phyloP scores from a whole-genome alignment of 2,329 filamentous ascomycete genomes.

The Pyrenophora teres region DNA sequence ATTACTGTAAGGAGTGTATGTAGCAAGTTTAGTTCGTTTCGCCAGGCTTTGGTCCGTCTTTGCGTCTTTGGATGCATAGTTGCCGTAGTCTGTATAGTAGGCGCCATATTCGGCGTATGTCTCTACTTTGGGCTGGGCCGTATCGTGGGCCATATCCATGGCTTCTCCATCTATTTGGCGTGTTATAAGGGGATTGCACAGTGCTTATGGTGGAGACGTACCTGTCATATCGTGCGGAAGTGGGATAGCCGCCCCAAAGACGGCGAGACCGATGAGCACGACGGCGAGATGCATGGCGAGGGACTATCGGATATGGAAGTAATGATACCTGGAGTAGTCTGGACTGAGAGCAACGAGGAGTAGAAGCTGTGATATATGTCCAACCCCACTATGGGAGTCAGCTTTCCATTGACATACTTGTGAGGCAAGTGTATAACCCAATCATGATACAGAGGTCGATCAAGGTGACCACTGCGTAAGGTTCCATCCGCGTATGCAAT shows the following conservation, averaged over 20 bases:
- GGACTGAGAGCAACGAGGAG: not conserved
- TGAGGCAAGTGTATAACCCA: not conserved
- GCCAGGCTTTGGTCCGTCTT: not conserved
- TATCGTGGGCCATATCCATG: constrained; percentile 1
- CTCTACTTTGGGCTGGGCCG: not conserved
- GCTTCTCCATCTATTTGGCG: too few species aligned
- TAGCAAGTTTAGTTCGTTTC: not conserved
- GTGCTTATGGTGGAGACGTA: too few species aligned
- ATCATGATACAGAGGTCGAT: not conserved
- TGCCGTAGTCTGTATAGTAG: constrained; percentile 2
- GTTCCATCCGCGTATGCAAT: constrained; percentile 9
- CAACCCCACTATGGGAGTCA: not conserved
- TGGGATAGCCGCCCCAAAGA: constrained; percentile 16
- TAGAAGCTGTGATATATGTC: not conserved
- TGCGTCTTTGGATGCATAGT: constrained; percentile 1
- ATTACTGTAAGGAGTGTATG: not conserved
- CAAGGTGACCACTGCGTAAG: constrained; percentile 2
- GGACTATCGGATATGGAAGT: not conserved
- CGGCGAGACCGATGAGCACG: constrained; percentile 15
- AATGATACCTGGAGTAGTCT: not conserved
- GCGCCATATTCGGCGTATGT: not conserved
- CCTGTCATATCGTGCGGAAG: not conserved
- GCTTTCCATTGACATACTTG: constrained; percentile 12
- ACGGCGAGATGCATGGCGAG: constrained; percentile 22
- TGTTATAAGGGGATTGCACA: too few species aligned